These are phyloP conservation scores for Penicillium hesseltinei DNA, from an alignment of 2,329 filamentous ascomycete genomes.

Conservation along the genomic window DNA sequence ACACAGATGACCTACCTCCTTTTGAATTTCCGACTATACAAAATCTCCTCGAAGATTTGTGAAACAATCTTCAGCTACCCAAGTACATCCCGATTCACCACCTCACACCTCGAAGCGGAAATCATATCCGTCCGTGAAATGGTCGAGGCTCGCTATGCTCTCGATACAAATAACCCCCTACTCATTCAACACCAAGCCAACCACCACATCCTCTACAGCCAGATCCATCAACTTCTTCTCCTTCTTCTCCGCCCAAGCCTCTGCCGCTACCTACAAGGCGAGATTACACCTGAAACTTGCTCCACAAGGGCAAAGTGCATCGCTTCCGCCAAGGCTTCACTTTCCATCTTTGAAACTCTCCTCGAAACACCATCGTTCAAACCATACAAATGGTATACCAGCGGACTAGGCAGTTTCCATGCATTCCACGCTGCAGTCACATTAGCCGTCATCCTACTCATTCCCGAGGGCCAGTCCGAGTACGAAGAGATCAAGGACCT, in stretches of 20 bases:
- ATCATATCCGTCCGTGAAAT: constrained; percentile 32
- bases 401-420: constrained; percentile 41
- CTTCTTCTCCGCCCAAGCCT: constrained; percentile 39
- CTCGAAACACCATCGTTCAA: constrained; percentile 32
- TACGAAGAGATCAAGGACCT: constrained; percentile 30
- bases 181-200: constrained; percentile 39
- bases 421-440: constrained; percentile 43
- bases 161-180: constrained; percentile 27
- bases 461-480: constrained; percentile 30
- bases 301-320: constrained; percentile 34
- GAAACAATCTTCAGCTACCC: constrained; percentile 33
- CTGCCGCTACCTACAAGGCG: constrained; percentile 33
- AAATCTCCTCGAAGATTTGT: constrained; percentile 38
- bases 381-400: constrained; percentile 43
- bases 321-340: constrained; percentile 33
- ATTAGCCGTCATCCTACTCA: constrained; percentile 29
- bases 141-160: constrained; percentile 32
- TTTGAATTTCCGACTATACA: constrained; percentile 38
- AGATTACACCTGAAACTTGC: constrained; percentile 31
- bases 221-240: constrained; percentile 40
- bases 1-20: constrained; percentile 46
- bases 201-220: constrained; percentile 42
- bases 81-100: constrained; percentile 20
- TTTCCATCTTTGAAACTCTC: constrained; percentile 35
- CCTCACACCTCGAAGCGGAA: constrained; percentile 31